Evolutionary conservation across 352 stramenopile genomes (phyloP).

Genomic region (Phytophthora hibernalis): DNA sequence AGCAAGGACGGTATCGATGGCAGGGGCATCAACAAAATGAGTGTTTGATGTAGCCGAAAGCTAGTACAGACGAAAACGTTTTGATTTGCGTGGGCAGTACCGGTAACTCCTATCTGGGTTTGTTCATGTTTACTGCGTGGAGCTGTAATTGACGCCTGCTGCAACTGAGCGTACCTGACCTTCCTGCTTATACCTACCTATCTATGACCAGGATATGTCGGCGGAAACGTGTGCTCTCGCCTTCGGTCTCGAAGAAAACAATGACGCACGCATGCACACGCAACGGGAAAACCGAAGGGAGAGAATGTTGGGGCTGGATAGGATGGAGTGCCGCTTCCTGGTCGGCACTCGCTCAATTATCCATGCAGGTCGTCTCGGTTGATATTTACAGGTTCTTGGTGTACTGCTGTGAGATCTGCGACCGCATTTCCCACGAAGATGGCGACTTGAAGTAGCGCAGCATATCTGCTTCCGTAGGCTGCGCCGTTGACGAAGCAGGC

Average conservation of each 20-base stretch:
- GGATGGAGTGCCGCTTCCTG: constrained; percentile 11
- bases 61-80: constrained; percentile 22
- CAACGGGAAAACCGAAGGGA: constrained; percentile 23
- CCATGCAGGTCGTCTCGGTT: too few relatives aligned
- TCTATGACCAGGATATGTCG: constrained; percentile 33
- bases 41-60: constrained; percentile 2
- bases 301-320: constrained; percentile 12
- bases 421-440: constrained; percentile 74
- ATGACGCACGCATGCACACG: constrained; percentile 27
- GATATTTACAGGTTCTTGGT: constrained; percentile 51
- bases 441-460: constrained; percentile 73
- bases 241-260: constrained; percentile 21
- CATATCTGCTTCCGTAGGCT: constrained; percentile 69
- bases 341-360: not conserved
- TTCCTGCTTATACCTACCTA: constrained; percentile 39
- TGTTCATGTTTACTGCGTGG: constrained; percentile 25
- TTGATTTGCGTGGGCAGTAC: constrained; percentile 20
- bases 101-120: constrained; percentile 18
- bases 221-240: constrained; percentile 1
- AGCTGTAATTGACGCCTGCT: constrained; percentile 10
- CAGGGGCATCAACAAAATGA: constrained; percentile 24
- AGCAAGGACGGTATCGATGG: not conserved
- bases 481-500: constrained; percentile 20
- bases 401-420: constrained; percentile 71
- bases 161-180: constrained; percentile 9